A percentile compares a stretch with the other conserved stretches of the same genome.
phyloP scores from a whole-genome alignment of 2,329 filamentous ascomycete genomes.

The Fusarium humuli region DNA sequence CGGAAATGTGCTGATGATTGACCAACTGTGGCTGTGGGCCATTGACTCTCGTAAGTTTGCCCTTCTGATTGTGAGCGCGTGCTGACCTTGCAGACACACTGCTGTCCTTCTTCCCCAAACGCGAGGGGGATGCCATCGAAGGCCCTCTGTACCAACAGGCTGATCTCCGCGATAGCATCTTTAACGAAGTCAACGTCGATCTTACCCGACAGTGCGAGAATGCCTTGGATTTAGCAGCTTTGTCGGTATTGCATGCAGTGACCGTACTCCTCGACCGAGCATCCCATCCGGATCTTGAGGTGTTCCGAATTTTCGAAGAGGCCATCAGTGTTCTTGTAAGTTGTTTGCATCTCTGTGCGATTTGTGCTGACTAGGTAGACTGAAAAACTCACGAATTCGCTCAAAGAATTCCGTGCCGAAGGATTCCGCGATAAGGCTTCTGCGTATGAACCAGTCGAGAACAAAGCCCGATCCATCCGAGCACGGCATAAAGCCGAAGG shows the following conservation, averaged over 20 bases:
- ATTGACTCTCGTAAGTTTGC: constrained; percentile 62
- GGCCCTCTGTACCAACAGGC: constrained; percentile 69
- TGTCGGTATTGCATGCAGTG: constrained; percentile 71
- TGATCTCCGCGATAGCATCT: constrained; percentile 72
- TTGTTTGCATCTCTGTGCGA: fast-evolving
- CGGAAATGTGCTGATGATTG: constrained; percentile 74
- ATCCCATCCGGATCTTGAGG: constrained; percentile 70
- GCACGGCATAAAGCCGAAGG: constrained; percentile 55
- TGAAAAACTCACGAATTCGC: constrained; percentile 70
- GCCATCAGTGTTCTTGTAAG: constrained; percentile 71
- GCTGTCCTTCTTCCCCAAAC: constrained; percentile 66
- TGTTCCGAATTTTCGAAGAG: constrained; percentile 74
- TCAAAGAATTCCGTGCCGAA: constrained; percentile 71
- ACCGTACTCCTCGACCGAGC: constrained; percentile 70
- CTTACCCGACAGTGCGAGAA: constrained; percentile 71
- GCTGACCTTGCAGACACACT: constrained; percentile 57
- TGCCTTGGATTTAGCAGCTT: constrained; percentile 69
- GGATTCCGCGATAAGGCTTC: constrained; percentile 62
- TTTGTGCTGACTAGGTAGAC: constrained; percentile 54
- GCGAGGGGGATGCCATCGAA: constrained; percentile 66
- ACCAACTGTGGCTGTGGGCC: constrained; percentile 73
- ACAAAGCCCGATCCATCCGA: constrained; percentile 55
- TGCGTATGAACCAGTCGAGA: constrained; percentile 56
- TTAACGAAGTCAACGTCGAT: constrained; percentile 74
- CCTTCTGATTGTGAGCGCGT: fast-evolving